Conservation (phyloP, 371 early-diverging fungal genomes). For the Syncephalis plumigaleata region DNA sequence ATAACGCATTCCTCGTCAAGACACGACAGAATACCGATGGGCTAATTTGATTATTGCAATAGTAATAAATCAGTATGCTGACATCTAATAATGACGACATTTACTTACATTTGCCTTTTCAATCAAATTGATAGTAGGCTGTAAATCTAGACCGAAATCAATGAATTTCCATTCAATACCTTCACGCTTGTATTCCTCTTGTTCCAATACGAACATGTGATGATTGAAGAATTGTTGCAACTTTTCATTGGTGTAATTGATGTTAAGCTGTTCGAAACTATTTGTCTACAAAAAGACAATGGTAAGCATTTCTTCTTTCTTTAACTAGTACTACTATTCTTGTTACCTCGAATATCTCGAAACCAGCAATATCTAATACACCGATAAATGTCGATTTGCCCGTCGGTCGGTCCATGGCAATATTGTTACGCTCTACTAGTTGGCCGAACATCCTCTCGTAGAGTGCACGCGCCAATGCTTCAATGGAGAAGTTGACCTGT, state of each 20-base stretch:
- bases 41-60: constrained; percentile 24
- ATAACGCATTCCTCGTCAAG: constrained; percentile 99
- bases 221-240: constrained; percentile 99
- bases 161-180: constrained; percentile 98
- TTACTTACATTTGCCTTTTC: constrained; percentile 61
- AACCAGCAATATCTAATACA: constrained; percentile 99
- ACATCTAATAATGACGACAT: too few relatives aligned
- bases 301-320: neutral
- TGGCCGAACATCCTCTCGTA: constrained; percentile 96
- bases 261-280: constrained; percentile 98
- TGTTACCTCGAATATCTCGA: constrained; percentile 93
- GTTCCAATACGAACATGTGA: constrained; percentile 99
- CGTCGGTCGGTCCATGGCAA: constrained; percentile 52
- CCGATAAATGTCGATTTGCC: constrained; percentile 84
- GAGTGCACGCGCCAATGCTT: constrained; percentile 86
- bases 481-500: constrained; percentile 83
- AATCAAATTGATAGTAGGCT: constrained; percentile 97
- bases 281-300: constrained; percentile 48
- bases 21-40: constrained; percentile 94
- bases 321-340: neutral
- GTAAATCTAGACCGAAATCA: constrained; percentile 98
- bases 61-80: neutral
- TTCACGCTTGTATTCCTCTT: constrained; percentile 95
- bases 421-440: constrained; percentile 82
- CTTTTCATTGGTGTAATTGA: constrained; percentile 99